These are phyloP conservation scores for Scheffersomyces illinoinensis DNA, from an alignment of 1,139 yeast genomes.

Conservation along the genomic window DNA sequence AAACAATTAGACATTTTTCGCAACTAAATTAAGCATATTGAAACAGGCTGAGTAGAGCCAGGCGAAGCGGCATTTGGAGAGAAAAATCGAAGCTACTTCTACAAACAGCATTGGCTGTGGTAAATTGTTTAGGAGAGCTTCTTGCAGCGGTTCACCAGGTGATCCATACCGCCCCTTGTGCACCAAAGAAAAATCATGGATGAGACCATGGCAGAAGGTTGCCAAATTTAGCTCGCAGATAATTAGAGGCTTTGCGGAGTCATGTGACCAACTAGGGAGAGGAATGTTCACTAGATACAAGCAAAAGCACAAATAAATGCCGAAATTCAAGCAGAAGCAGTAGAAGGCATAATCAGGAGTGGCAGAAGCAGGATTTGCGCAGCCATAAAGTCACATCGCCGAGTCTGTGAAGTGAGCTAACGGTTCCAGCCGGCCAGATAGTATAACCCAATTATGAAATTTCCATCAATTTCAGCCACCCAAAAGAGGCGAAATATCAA, in stretches of 20 bases:
- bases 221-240: no score
- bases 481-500: not conserved
- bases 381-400: not conserved
- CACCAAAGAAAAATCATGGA: no score
- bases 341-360: not conserved
- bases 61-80: not conserved
- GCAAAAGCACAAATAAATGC: no score
- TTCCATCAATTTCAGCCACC: not conserved
- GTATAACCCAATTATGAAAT: not conserved
- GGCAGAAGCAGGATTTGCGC: not conserved
- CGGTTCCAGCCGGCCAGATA: not conserved
- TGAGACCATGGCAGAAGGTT: no score
- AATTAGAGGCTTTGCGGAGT: no score
- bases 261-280: not conserved
- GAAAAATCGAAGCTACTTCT: not conserved
- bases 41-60: not conserved
- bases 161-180: not conserved
- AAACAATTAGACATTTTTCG: not conserved
- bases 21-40: not conserved
- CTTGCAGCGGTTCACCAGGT: not conserved
- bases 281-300: no score
- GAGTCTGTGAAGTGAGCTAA: not conserved
- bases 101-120: not conserved
- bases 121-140: no score
- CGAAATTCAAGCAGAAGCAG: no score